These are phyloP conservation scores for Babesia sp. DNA, from an alignment of 169 alveolate genomes.

Conservation along the genomic window DNA sequence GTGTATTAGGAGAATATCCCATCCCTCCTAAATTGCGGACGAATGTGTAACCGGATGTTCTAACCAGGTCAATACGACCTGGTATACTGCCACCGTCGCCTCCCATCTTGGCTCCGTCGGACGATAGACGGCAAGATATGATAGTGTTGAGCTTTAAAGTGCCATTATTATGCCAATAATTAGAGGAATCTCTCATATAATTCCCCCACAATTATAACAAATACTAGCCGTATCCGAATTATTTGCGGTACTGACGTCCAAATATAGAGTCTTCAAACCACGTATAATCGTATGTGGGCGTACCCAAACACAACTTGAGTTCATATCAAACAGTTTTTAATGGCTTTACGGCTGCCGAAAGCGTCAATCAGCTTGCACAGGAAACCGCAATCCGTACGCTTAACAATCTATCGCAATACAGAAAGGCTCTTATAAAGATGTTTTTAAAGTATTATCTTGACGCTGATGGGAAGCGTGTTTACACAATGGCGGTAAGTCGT, in stretches of 20 bases:
- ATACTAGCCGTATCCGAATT: too few relatives aligned
- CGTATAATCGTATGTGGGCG: too few relatives aligned
- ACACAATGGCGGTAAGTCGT: conserved; percentile 66
- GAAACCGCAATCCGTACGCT: too few relatives aligned
- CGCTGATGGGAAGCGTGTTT: conserved; percentile 73
- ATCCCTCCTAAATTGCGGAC: conserved; percentile 86
- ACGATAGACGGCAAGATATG: background rate
- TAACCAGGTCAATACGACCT: conserved; percentile 80
- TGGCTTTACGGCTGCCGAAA: too few relatives aligned
- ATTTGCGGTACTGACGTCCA: too few relatives aligned
- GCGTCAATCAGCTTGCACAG: too few relatives aligned
- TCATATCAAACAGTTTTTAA: too few relatives aligned
- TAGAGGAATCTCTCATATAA: background rate
- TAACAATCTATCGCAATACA: too few relatives aligned
- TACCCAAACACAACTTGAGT: too few relatives aligned
- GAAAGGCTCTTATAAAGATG: conserved; percentile 36
- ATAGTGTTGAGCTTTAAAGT: background rate
- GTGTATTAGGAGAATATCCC: conserved; percentile 86
- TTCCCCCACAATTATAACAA: background rate
- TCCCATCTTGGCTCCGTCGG: conserved; percentile 71
- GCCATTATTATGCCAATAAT: background rate
- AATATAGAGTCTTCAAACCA: too few relatives aligned
- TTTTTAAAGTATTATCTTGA: conserved; percentile 71
- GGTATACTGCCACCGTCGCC: conserved; percentile 89
- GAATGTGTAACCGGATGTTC: conserved; percentile 80